Evolutionary conservation across 2,329 filamentous ascomycete genomes (phyloP), one percentile per base, ranked within the genome.

Genomic region (Torrubiellomyces zombiae): DNA sequence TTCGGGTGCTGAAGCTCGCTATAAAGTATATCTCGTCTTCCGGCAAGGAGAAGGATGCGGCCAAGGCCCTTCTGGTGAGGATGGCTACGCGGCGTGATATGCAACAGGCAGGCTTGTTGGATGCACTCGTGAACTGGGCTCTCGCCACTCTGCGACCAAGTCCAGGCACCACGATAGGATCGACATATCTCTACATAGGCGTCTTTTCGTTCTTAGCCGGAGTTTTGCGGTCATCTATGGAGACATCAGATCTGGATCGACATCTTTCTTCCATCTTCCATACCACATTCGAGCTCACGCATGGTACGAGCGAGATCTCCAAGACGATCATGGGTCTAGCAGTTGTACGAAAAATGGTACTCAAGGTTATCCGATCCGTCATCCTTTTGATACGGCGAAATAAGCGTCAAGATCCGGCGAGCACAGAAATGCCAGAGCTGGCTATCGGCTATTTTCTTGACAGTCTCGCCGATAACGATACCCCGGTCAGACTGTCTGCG

Each of bases 1-100:
- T 67, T 5, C 66, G 81, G 9, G 58, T 89, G 7, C 55, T 93
- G 5, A 67, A 70, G 0, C 48, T 92, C 14, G 79, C 74, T 6
- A 55, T 82, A 27, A 62, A 66, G 28, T 80, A 82, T 41, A 63
- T 95, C 10, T 57, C 67, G 5, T 70, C 67, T 1, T 65, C 86
- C 0, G 82, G 85, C 0, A 94, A 92, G 39, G 86, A 94, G 44
- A 70, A 80, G 29, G 81, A 89, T 48, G 82, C 83, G 7, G 85
- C 89, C n/a, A 82, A 76, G 30, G 62, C 69, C 3, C 59, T 95
- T 14, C 59, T 98, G 6, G 79, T 92, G 11, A 68, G 83, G 22
- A 59, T 94, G 22, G 69, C 75, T n/a, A 71, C 85, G 45, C 69
- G 89, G 10, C 71, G 69, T 23, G 89, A 98, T 45, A 93, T 95